Evolutionary conservation across 2,329 filamentous ascomycete species (phyloP), one percentile per base, ranked within the genome.

Genomic region (Pseudocercospora vitis): DNA sequence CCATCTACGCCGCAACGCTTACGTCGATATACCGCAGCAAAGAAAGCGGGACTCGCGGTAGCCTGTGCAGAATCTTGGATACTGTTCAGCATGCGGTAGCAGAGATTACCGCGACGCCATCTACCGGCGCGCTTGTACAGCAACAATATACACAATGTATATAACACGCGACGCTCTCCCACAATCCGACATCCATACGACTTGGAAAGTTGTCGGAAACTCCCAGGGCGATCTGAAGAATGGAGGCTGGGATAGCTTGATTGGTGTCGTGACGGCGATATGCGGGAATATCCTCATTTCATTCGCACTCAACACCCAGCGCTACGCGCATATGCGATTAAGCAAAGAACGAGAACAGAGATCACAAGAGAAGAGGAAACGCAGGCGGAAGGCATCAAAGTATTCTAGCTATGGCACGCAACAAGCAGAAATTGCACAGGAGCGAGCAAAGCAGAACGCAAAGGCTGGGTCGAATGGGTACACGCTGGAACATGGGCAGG

Each of bases 261-360:
- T 99, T 68, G 94, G 94, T 64, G 96, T 99, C 66, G 74, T 92
- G 50, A 95, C 91, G 2, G 91, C 94, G 47, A 95, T 99, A 66
- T 81, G 87, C 48, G 94, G 94, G 52, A 99, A 99, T 67, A 78
- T 96, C 28, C 81, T 99, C 49, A 97, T 99, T 62, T 95, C 92
- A 0, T 85, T 99, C 59, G 94, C 94, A 9, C 82, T 99, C 57
- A 99, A 99, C 69, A 92, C 95, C 46, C 94, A 99, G 73, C 85
- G 94, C 61, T 97, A 97, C 70, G 92, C 94, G 28, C 94, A 99
- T 69, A 89, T 94, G 53, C 83, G 87, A 52, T 80, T 99, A 57
- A 84, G 89, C 58, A 81, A 85, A 63, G 85, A 91, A 69, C 83
- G 81, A 62, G 78, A 81, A 40, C 52, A 47, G 26, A 79, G 81